Evolutionary conservation across 768 basidiomycete genomes (phyloP), one percentile per base, ranked within the genome.

Genomic region (Suillus hirtellus): DNA sequence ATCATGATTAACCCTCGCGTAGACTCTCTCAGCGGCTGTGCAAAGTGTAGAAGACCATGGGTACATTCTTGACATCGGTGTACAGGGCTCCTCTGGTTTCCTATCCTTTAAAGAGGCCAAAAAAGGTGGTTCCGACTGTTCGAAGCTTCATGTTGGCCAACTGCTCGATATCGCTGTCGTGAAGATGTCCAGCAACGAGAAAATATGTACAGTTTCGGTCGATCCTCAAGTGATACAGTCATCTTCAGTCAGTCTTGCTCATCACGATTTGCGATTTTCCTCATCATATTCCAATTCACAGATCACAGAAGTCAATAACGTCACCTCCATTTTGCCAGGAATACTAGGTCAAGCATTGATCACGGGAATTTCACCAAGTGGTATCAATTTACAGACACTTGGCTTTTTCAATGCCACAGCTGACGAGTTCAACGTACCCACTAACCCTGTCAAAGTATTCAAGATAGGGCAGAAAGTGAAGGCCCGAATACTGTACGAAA

Each of bases 21-120:
- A 96, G 94, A 87, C 87, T 24, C 70, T 98, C 54, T 84, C 89
- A 0, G 92, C 87, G 11, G 85, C 89, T 43, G 82, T 97, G 58
- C 89, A 88, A 76, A 93, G 90, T 69, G 79, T 92, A n/a, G 97
- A 99, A 77, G 97, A 99, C 70, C 93, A 97, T 73, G 97, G 97
- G 1, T 99, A 97, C 77, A 85, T 89, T 62, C 81, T 99, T 10
- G 93, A 96, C 66, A 79, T 98, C 46, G 97, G 96, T 2, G 70
- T 97, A 19, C 74, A 86, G 11, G 88, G 84, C n/a, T 75, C 92
- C 40, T 86, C 92, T 63, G 93, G 93, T 47, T 99, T 98, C 76
- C 73, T 99, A 54, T 82, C 89, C 1, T 93, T 93, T 80, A 87
- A 88, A 70, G 90, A 93, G 43, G 81, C 83, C 62, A 97, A 98